phyloP scores from a whole-genome alignment of 345 rosid species.

The Alliaria petiolata region DNA sequence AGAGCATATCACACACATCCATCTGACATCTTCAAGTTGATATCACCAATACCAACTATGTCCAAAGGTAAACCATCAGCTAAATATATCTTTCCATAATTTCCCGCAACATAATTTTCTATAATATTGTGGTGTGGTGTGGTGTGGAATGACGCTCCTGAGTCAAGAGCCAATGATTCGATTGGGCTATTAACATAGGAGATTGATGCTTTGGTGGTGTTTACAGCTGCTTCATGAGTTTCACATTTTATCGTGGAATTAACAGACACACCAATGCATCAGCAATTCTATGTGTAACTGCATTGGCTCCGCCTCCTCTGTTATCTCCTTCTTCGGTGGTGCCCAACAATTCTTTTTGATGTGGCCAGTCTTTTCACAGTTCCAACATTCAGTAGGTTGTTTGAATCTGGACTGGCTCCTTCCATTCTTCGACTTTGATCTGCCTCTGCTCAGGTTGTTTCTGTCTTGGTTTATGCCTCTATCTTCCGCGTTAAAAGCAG shows the following conservation, averaged over 20 bases:
- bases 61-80: not conserved
- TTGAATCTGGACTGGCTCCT: not conserved
- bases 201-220: too few species aligned
- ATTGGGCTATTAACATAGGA: not conserved
- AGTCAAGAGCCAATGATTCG: not conserved
- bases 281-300: too few species aligned
- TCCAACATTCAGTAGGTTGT: not conserved
- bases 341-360: not conserved
- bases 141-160: not conserved
- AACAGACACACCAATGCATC: not conserved
- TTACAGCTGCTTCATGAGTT: too few species aligned
- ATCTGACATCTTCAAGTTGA: not conserved
- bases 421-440: not conserved
- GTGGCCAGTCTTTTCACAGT: not conserved
- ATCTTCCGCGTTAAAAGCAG: not conserved
- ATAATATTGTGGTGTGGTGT: not conserved
- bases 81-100: too few species aligned
- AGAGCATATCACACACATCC: too few species aligned
- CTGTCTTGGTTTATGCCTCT: not conserved
- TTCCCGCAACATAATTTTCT: not conserved
- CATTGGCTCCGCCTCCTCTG: not conserved
- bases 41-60: not conserved
- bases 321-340: not conserved
- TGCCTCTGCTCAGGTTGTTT: too few species aligned
- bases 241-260: too few species aligned